Base-by-base conservation (phyloP, 2,329 filamentous ascomycete genomes). In the Aureobasidium sp. region DNA sequence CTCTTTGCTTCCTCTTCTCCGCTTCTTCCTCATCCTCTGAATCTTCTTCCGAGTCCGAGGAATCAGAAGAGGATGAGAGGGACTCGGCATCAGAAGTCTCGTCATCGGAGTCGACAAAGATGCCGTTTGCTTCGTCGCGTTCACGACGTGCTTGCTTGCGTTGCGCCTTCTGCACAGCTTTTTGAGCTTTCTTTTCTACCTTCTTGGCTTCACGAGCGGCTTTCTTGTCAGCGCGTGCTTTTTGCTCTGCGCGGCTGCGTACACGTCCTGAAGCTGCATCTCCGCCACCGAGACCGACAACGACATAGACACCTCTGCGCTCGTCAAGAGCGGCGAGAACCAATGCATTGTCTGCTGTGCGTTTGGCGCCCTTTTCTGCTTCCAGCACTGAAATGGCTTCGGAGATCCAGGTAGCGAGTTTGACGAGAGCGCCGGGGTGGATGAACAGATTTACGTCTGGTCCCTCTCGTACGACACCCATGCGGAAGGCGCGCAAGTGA, bases 401-500 rank as follows among this genome's bases (percentile, higher is more conserved):
- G 49, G 89, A 90, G 45, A 99, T 84, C 94, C 94, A 99, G 3
- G 96, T 81, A 0, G 93, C 92, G 15, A 99, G 82, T 74, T 97
- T 97, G 2, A 92, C 96, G 27, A 99, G 78, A 1, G 94, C 94
- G 6, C 92, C 90, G 0, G 94, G 92, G 70, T 97, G 93, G 0
- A 88, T 91, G 76, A 99, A 99, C 12, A 97, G 82, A n/a, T 84
- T 78, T 0, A 96, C 88, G 68, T 97, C 94, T 0, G 92, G 91
- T 0, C 93, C 91, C 70, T 97, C 94, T 72, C 95, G 96, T 68
- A 99, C 91, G 4, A 97, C 89, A 37, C 90, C 95, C 82, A 99
- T 91, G 55, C 94, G 89, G 74, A 97, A 99, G 0, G 93, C 89
- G 52, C 91, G 86, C 17, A 99, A 80, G 73, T 97, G 91, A 41